Base-by-base conservation (phyloP, 2,329 filamentous ascomycete species). In the Pseudophaeomoniella oleicola region DNA sequence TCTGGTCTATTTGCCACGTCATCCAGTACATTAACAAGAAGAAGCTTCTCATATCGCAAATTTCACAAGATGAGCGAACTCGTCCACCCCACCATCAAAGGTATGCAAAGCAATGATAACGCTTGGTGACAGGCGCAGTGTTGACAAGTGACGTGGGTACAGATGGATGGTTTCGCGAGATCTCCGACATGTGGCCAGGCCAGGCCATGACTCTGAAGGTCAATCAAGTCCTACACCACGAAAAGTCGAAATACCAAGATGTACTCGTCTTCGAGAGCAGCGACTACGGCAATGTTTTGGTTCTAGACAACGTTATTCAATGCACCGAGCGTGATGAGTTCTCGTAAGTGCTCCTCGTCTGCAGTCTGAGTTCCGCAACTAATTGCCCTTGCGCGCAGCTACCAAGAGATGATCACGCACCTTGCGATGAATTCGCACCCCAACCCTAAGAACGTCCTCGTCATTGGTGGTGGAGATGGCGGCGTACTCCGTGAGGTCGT, bases 101-200 rank as follows among this genome's bases (percentile, higher is more conserved):
- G 77, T 19, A 1, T 10, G 16, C 9, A n/a, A n/a, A n/a, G n/a
- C n/a, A n/a, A n/a, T n/a, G n/a, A n/a, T n/a, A n/a, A n/a, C 22
- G 16, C 36, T 19, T 37, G 16, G 13, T 33, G 34, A 32, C 19
- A 9, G 13, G 17, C 14, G 32, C 11, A 11, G 14, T 4, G 13
- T 14, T 5, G 14, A 16, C 32, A 16, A 30, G 15, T 22, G 14
- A 11, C 34, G n/a, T 32, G 32, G 12, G 12, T 22, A 12, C 50
- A 94, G 90, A 96, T 94, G 90, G 88, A 69, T 98, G 90, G 90
- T 98, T 98, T 81, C 83, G 86, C 63, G 90, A 98, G 70, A 87
- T 94, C 67, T 93, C 83, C 51, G 71, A 90, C 58, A 96, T 98
- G 88, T 98, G 90, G 90, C 88, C 90, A 44, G 85, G 90, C 60